phyloP scores from a whole-genome alignment of 1,284 basidiomycete genomes.

The Coniferiporia weirii region DNA sequence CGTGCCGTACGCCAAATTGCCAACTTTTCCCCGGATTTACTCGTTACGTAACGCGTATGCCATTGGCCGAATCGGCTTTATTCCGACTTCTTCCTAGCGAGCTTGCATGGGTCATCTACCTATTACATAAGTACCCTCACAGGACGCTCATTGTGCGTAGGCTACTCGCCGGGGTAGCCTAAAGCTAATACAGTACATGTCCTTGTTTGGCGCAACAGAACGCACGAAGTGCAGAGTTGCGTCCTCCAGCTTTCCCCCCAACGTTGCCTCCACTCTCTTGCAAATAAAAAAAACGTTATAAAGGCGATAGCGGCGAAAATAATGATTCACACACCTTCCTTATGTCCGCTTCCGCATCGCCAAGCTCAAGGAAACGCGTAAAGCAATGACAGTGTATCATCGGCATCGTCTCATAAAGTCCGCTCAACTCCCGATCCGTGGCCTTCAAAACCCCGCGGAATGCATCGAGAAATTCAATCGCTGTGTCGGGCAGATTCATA shows the following conservation, averaged over 20 bases:
- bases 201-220: slow-evolving; percentile 93
- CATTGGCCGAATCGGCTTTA: neutral
- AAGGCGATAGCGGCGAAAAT: neutral
- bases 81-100: no score
- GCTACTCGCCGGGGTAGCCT: slow-evolving; percentile 65
- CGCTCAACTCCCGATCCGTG: slow-evolving; percentile 33
- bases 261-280: slow-evolving; percentile 71
- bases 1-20: neutral
- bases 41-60: neutral
- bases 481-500: slow-evolving; percentile 95
- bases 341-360: slow-evolving; percentile 71
- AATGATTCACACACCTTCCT: slow-evolving; percentile 51
- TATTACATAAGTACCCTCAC: no score
- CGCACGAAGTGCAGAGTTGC: slow-evolving; percentile 75
- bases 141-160: slow-evolving; percentile 27
- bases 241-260: slow-evolving; percentile 57
- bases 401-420: slow-evolving; percentile 65
- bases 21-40: neutral
- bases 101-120: no score
- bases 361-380: slow-evolving; percentile 77
- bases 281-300: slow-evolving; percentile 4
- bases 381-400: slow-evolving; percentile 97
- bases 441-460: slow-evolving; percentile 68
- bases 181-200: slow-evolving; percentile 98
- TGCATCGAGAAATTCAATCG: slow-evolving; percentile 86